Evolutionary conservation across 2,329 filamentous ascomycete genomes (phyloP).

Genomic region (Chaetomium sp.): DNA sequence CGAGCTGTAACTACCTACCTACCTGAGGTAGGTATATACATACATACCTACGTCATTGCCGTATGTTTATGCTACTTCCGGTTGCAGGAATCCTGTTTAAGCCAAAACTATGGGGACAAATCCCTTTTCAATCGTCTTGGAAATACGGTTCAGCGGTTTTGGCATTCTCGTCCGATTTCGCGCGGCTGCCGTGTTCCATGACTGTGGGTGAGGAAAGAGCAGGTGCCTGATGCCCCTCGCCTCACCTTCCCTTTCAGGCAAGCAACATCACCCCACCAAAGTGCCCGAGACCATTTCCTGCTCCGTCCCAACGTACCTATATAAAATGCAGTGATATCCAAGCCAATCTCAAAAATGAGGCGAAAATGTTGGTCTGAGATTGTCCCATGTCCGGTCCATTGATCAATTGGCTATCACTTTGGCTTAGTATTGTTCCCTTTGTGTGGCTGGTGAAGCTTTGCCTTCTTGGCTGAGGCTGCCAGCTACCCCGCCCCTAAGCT

Average conservation of each 20-base stretch:
- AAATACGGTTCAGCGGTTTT: neutral
- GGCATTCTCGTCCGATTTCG: neutral
- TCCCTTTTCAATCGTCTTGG: neutral
- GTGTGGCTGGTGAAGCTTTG: constrained; percentile 10
- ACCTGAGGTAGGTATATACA: too few relatives aligned
- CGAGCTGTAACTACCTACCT: neutral
- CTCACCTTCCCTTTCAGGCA: constrained; percentile 9
- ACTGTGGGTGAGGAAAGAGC: too few relatives aligned
- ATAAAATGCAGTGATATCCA: neutral
- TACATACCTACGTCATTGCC: neutral
- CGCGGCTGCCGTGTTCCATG: neutral
- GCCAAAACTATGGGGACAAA: neutral
- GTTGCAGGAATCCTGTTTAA: neutral
- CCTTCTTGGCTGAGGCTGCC: neutral
- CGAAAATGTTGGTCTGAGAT: neutral
- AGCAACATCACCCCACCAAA: neutral
- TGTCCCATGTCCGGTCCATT: neutral
- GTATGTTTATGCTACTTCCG: neutral
- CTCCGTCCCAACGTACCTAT: neutral
- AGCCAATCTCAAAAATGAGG: neutral
- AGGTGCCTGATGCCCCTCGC: neutral
- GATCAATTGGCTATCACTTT: neutral
- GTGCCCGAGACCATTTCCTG: neutral
- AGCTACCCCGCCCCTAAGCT: constrained; percentile 8
- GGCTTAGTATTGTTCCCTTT: constrained; percentile 5